A percentile compares a stretch with the other conserved stretches of the same genome.
Evolutionary conservation across 768 basidiomycete species (phyloP).

Genomic region (Kwoniella bestiolae): DNA sequence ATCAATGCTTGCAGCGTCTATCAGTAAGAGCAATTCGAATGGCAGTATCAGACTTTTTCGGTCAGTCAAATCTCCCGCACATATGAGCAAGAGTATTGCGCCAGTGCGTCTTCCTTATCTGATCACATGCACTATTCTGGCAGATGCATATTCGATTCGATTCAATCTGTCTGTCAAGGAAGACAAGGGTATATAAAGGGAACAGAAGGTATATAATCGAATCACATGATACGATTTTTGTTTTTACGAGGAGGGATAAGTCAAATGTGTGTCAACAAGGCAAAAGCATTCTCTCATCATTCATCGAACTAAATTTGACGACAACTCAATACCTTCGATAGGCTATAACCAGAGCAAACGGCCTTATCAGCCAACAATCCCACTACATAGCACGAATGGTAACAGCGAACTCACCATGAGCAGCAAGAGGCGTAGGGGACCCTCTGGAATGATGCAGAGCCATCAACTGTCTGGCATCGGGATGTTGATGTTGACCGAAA

Average conservation of each 20-base stretch:
- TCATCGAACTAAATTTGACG: background rate
- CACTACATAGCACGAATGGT: background rate
- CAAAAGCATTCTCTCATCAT: background rate
- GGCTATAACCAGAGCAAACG: constrained; percentile 6
- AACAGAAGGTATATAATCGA: background rate
- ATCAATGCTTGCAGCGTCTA: no score
- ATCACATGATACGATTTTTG: background rate
- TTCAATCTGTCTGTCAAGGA: background rate
- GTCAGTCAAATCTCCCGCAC: no score
- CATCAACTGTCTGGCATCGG: constrained; percentile 21
- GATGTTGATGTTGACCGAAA: constrained; percentile 26
- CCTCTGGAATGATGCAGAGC: constrained; percentile 22
- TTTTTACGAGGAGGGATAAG: background rate
- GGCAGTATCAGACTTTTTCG: no score
- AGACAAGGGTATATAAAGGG: background rate
- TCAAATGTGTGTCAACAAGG: no score
- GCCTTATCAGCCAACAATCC: background rate
- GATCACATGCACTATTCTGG: background rate
- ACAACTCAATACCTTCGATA: constrained; percentile 28
- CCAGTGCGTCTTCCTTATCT: no score
- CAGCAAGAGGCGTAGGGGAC: constrained; percentile 19
- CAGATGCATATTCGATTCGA: background rate
- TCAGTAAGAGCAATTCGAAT: no score
- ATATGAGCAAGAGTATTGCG: no score
- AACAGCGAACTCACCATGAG: constrained; percentile 18